Percentiles rank a stretch among this genome's conserved stretches.
Conservation (phyloP, 306 rosid genomes). For the Medicago ruthenica region DNA sequence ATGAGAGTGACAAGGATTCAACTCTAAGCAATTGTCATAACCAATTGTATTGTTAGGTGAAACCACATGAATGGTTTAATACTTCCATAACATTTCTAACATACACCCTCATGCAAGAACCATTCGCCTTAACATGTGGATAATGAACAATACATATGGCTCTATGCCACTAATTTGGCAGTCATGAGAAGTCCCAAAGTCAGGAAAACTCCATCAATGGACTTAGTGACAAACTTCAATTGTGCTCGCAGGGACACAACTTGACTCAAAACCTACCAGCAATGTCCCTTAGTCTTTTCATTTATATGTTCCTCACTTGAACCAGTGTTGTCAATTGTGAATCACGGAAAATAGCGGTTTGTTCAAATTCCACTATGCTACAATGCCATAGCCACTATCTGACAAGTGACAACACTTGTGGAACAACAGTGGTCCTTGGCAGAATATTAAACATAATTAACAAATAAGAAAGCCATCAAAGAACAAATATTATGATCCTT, state of each 20-base stretch:
- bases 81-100: neutral
- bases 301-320: neutral
- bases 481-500: neutral
- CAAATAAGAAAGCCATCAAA: neutral
- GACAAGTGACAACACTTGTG: neutral
- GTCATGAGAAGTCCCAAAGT: too few species aligned
- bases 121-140: neutral
- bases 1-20: neutral
- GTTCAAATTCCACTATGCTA: neutral
- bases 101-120: neutral
- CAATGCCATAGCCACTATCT: neutral
- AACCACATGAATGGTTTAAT: too few species aligned
- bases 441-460: slow-evolving; percentile 8
- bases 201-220: neutral
- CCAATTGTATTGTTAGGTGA: too few species aligned
- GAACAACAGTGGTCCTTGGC: neutral
- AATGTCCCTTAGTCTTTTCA: slow-evolving; percentile 1
- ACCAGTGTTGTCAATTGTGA: neutral
- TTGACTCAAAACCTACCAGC: neutral
- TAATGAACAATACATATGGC: too few species aligned
- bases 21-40: neutral
- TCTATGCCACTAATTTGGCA: too few species aligned
- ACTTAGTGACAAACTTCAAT: neutral
- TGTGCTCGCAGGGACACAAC: neutral
- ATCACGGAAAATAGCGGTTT: neutral